A percentile compares a stretch with the other conserved stretches of the same genome.
Evolutionary conservation across 495 filamentous ascomycete genomes (phyloP).

Genomic region (Neurospora sp.): DNA sequence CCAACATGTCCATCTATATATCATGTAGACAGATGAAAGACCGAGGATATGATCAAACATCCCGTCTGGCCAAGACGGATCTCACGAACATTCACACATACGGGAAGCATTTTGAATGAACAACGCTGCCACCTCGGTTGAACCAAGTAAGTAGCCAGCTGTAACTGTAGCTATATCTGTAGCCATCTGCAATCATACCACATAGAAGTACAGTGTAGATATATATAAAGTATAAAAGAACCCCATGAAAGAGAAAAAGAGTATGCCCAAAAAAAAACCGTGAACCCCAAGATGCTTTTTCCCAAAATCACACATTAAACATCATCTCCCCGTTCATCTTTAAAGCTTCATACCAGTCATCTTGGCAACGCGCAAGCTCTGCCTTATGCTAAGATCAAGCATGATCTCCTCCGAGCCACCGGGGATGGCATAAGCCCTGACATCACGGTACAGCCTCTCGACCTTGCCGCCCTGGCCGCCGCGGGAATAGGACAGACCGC

Average conservation of each 20-base stretch:
- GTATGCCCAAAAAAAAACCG: not conserved
- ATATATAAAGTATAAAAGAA: not conserved
- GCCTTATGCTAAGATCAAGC: slow-evolving; percentile 92
- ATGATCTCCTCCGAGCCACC: slow-evolving; percentile 98
- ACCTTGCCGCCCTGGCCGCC: slow-evolving; percentile 96
- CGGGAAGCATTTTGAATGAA: not conserved
- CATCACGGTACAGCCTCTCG: slow-evolving; percentile 89
- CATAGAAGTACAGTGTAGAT: not conserved
- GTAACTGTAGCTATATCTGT: not conserved
- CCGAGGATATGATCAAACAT: too few relatives aligned
- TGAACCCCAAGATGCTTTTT: not conserved
- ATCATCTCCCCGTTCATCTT: slow-evolving; percentile 2
- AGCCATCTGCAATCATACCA: not conserved
- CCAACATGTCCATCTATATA: too few relatives aligned
- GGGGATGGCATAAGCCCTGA: slow-evolving; percentile 95
- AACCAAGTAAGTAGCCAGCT: not conserved
- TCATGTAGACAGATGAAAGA: too few relatives aligned
- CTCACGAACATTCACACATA: not conserved
- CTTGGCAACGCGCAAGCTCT: slow-evolving; percentile 82
- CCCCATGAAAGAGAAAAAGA: not conserved
- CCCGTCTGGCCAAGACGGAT: not conserved
- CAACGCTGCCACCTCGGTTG: not conserved
- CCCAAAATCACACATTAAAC: not conserved
- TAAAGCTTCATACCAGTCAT: slow-evolving; percentile 94
- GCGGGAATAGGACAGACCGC: slow-evolving; percentile 83